Base-by-base conservation (phyloP, 2,329 filamentous ascomycete genomes). In the Drechslerella stenobrocha region DNA sequence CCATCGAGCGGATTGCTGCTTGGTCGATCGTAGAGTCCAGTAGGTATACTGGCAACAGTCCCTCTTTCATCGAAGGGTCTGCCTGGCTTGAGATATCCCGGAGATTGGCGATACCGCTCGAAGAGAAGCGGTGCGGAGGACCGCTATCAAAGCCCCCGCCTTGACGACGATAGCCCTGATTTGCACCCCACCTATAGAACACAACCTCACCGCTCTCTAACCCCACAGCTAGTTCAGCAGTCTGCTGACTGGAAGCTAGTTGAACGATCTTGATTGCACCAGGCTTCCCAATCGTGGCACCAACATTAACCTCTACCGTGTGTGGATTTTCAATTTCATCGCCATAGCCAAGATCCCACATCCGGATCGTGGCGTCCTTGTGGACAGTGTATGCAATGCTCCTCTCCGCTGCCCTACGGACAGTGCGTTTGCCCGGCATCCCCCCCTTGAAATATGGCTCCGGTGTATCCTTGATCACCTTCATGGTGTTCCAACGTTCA, bases 271-370 rank as follows among this genome's bases (percentile, higher is more conserved):
- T 90, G 77, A 92, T 87, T n/a, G 83, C 80, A 0, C 87, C 86
- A 7, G 96, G 83, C 46, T 89, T 86, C 9, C 96, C 80, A 2
- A 97, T 80, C 1, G 92, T 89, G 70, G 89, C 83, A 4, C 88
- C 87, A 34, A 97, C 80, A 73, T 98, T 92, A 3, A 95, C 85
- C 77, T 98, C 92, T 22, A 97, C 79, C 53, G 89, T 81, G 2
- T 81, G 80, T 9, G 84, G 81, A 73, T 97, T 97, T 76, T 98
- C 93, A 51, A 98, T 88, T 73, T 96, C 89, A 74, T 98, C 93
- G 11, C 85, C 88, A 73, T 95, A 88, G 0, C 93, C 93, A 18
- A 87, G 84, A 76, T 98, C 93, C 90, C 91, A 98, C 4, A 97
- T 80, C 28, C 91, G 82, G n/a, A 98, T 81, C 0, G 88, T 95